Evolutionary conservation across 345 rosid genomes (phyloP), one percentile per base, ranked within the genome.

Genomic region (Salix viminalis): DNA sequence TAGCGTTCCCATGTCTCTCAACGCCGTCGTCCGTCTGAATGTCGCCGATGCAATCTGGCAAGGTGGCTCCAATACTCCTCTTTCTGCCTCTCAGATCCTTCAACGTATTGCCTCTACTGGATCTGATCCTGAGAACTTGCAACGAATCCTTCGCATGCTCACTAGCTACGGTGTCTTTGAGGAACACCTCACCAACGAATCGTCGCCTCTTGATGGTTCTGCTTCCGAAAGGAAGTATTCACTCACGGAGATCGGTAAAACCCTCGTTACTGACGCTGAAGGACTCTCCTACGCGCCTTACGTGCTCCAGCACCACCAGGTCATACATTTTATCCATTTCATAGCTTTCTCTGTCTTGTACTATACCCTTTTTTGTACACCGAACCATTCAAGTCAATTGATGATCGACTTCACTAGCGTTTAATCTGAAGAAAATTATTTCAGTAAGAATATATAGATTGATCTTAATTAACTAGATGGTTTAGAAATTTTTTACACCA

Each of bases 251-350:
- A 77, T 89, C 16, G 99, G 99, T 6, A 86, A 85, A 81, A 91
- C 96, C 16, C 95, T 95, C 2, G 94, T 89, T 42, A 88, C 97
- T 37, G 97, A 89, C 67, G 67, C 82, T 0, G 80, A 77, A 0
- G 99, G 97, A 8, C 92, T 91, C 70, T 93, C 99, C 32, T 91
- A 85, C 74, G 97, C 86, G 7, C 77, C 91, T 6, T 95, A 90
- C 75, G 91, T 93, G 32, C 99, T 95, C 80, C 99, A 95, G 61
- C 99, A 93, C 82, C 97, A 93, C 81, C 97, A 95, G 93, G 96
- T 89, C 36, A 28, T 15, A 7, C 6, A 4, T 7, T 44, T 18
- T 41, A 30, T 32, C 66, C 2, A 28, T 69, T 14, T 58, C 58
- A 6, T 12, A 12, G 1, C 48, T 21, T 32, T 69, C 23, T 44